Percentiles rank a stretch among this genome's conserved stretches.
phyloP scores from a whole-genome alignment of 306 rosid genomes.

The Cicer yamashitae region DNA sequence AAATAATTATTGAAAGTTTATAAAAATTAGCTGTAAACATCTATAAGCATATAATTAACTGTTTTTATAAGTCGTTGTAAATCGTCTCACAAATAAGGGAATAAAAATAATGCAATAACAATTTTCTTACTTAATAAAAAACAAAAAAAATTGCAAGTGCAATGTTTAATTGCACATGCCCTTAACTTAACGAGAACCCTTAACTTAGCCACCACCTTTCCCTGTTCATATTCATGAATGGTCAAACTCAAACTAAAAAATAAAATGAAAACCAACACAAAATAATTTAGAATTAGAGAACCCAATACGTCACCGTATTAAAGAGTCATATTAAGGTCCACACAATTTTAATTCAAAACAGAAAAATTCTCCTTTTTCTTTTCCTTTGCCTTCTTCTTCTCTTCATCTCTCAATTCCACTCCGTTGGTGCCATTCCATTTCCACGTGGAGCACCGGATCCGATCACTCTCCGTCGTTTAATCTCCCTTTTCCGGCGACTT shows the following conservation, averaged over 20 bases:
- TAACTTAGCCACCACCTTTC: not conserved
- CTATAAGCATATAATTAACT: no score
- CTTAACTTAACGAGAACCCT: not conserved
- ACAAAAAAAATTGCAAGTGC: no score
- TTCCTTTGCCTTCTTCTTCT: conserved; percentile 25
- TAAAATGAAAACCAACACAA: not conserved
- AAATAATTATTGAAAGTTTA: no score
- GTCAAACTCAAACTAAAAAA: not conserved
- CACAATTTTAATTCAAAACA: conserved; percentile 45
- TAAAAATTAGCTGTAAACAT: no score
- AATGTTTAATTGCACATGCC: not conserved
- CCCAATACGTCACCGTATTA: conserved; percentile 38
- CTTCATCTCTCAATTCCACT: not conserved
- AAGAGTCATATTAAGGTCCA: conserved; percentile 10
- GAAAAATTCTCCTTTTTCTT: not conserved
- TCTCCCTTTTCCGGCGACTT: conserved; percentile 39
- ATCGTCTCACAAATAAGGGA: no score
- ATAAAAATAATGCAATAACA: no score
- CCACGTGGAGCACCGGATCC: conserved; percentile 44
- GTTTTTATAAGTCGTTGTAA: no score
- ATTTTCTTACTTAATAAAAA: no score
- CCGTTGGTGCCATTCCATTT: conserved; percentile 28
- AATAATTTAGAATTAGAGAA: not conserved
- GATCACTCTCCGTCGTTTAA: conserved; percentile 13
- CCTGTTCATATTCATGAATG: conserved; percentile 3